Evolutionary conservation across 2,329 filamentous ascomycete genomes (phyloP).

Genomic region (Fusarium sulawesiense): DNA sequence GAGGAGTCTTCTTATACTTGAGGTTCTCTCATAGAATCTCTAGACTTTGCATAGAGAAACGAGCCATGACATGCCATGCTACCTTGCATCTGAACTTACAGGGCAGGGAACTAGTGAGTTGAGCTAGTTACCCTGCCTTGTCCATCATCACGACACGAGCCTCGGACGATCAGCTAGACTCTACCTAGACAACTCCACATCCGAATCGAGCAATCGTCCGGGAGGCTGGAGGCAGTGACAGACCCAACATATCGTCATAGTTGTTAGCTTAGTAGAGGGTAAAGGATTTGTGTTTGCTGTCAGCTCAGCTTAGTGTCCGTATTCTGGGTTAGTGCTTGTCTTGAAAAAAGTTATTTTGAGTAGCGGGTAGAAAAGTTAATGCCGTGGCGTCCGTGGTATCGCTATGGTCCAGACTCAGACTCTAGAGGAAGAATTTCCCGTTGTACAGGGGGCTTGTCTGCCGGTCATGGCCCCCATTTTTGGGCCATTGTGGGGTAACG

Average conservation of each 20-base stretch:
- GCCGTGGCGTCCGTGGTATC: slow-evolving; percentile 1
- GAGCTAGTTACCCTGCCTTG: neutral
- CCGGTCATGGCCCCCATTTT: slow-evolving; percentile 22
- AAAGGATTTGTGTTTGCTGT: neutral
- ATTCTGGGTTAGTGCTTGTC: slow-evolving; percentile 25
- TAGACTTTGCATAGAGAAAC: slow-evolving; percentile 18
- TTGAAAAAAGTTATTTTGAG: slow-evolving; percentile 36
- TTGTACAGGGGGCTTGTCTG: slow-evolving; percentile 17
- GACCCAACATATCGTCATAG: slow-evolving; percentile 33
- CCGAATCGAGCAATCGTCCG: slow-evolving; percentile 14
- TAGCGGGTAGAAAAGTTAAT: slow-evolving; percentile 15
- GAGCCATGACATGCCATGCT: slow-evolving; percentile 21
- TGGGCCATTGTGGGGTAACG: slow-evolving; percentile 37
- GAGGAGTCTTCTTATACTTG: slow-evolving; percentile 40
- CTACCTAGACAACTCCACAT: slow-evolving; percentile 26
- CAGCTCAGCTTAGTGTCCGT: slow-evolving; percentile 2
- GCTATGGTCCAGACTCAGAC: slow-evolving; percentile 32
- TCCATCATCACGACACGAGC: slow-evolving; percentile 28
- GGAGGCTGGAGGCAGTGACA: slow-evolving; percentile 33
- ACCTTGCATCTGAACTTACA: slow-evolving; percentile 24
- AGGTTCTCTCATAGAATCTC: slow-evolving; percentile 12
- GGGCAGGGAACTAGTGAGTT: neutral
- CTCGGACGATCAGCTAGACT: slow-evolving; percentile 23
- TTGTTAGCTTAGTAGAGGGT: slow-evolving; percentile 1
- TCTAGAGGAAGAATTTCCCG: slow-evolving; percentile 17